Evolutionary conservation across 129 eudicot species (phyloP).

Genomic region (Calendula officinalis): DNA sequence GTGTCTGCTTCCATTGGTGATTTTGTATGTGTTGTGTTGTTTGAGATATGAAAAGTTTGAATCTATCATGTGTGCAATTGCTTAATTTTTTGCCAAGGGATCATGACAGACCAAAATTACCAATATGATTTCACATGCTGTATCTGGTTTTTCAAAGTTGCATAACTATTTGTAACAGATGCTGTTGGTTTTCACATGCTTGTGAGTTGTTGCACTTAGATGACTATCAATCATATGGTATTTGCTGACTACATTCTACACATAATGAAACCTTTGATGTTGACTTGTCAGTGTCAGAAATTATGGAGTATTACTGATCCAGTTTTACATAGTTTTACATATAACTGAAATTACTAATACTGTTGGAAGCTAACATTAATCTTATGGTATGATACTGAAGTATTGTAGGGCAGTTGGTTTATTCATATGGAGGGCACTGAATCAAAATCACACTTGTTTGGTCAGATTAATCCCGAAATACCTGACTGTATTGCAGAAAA

Average conservation of each 20-base stretch:
- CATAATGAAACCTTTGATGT: constrained; percentile 1
- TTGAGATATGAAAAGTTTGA: not conserved
- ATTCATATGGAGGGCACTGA: constrained; percentile 34
- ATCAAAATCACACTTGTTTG: constrained; percentile 23
- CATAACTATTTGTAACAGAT: no score
- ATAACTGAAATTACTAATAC: not conserved
- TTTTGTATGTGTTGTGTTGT: not conserved
- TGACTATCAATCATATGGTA: not conserved
- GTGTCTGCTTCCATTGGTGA: not conserved
- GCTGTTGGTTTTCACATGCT: not conserved
- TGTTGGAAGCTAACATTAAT: constrained; percentile 7
- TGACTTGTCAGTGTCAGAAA: not conserved
- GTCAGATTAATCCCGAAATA: constrained; percentile 34
- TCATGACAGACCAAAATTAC: no score
- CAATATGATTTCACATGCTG: no score
- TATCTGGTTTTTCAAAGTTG: no score
- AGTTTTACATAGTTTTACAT: not conserved
- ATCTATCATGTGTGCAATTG: not conserved
- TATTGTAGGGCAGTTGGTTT: constrained; percentile 23
- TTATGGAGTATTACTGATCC: not conserved
- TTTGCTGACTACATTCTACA: not conserved
- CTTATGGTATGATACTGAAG: constrained; percentile 9
- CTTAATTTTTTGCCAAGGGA: no score
- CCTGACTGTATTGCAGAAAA: constrained; percentile 53
- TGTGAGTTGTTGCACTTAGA: not conserved